Base-by-base conservation (phyloP, 768 basidiomycete species). In the Pholiota conissans region DNA sequence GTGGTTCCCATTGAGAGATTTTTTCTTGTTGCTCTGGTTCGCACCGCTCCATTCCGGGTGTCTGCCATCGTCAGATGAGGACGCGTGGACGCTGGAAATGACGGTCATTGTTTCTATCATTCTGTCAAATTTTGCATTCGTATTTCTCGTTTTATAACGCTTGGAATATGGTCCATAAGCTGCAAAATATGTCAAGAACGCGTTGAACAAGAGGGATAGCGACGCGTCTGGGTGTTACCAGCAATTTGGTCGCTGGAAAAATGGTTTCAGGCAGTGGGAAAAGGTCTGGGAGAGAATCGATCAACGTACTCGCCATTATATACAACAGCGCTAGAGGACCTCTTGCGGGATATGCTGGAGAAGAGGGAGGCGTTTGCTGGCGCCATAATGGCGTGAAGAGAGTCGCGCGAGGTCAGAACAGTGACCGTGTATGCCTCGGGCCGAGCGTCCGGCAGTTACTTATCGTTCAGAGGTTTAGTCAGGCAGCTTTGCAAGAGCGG, bases 21-120 rank as follows among this genome's bases (percentile, higher is more conserved):
- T 27, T 29, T 20, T 26, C 8, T 11, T 46, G 42, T 3, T 22
- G 29, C 18, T 26, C 16, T 13, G 14, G n/a, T 29, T 37, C 14
- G 53, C 11, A 18, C n/a, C 27, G 26, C 35, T 53, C 11, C 8
- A 45, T 24, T 45, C 42, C 6, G 28, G 28, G 7, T 26, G 52
- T 28, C 45, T 40, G 30, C 27, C 40, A 11, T 54, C 53, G 39
- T 53, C 32, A 30, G 52, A 48, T 2, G 42, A 26, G 60, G 42
- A 42, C 48, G 29, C 9, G 61, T 42, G 71, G 22, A 26, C 20
- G 42, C 22, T 50, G 30, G 47, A 49, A 57, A 53, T 71, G 63
- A 60, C 60, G 53, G 81, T 77, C 73, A 88, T 83, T 2, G 80
- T 76, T 50, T 83, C 76, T 28, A 90, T 71, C 89, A 91, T 90